Evolutionary conservation across 192 early-diverging fungal genomes (phyloP).

Genomic region (Entophlyctis helioformis): DNA sequence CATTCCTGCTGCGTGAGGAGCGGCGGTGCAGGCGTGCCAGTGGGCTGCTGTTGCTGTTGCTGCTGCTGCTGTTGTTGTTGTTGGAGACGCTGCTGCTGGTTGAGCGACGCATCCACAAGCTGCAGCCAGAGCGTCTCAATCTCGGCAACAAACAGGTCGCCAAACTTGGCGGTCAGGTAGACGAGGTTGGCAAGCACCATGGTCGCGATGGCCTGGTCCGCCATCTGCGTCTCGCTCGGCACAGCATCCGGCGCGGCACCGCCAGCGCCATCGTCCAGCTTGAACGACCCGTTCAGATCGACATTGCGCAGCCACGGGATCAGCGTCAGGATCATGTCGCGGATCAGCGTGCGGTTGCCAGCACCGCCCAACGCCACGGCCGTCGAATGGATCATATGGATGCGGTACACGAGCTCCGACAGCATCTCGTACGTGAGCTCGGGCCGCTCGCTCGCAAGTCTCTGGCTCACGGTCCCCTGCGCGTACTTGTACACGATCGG

Average conservation of each 20-base stretch:
- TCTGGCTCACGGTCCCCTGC: slow-evolving; percentile 54
- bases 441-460: slow-evolving; percentile 50
- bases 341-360: slow-evolving; percentile 16
- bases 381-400: neutral
- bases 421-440: slow-evolving; percentile 50
- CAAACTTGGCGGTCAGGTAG: slow-evolving; percentile 71
- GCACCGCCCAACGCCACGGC: neutral
- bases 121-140: slow-evolving; percentile 68
- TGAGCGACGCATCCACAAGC: slow-evolving; percentile 28
- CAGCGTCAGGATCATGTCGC: slow-evolving; percentile 61
- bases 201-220: slow-evolving; percentile 1
- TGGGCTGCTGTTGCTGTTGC: too few species aligned
- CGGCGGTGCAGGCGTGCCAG: neutral
- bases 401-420: neutral
- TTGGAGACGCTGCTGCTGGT: too few species aligned
- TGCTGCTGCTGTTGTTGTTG: too few species aligned
- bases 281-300: slow-evolving; percentile 31
- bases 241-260: neutral
- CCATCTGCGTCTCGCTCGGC: neutral
- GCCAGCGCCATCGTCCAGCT: slow-evolving; percentile 5
- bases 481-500: slow-evolving; percentile 71
- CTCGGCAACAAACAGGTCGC: slow-evolving; percentile 64
- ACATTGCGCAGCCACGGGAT: slow-evolving; percentile 75
- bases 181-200: slow-evolving; percentile 65
- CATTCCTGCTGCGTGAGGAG: slow-evolving; percentile 1